Percentiles rank a stretch among this genome's conserved stretches.
Evolutionary conservation across 345 rosid species (phyloP).

Genomic region (Salix caprea): DNA sequence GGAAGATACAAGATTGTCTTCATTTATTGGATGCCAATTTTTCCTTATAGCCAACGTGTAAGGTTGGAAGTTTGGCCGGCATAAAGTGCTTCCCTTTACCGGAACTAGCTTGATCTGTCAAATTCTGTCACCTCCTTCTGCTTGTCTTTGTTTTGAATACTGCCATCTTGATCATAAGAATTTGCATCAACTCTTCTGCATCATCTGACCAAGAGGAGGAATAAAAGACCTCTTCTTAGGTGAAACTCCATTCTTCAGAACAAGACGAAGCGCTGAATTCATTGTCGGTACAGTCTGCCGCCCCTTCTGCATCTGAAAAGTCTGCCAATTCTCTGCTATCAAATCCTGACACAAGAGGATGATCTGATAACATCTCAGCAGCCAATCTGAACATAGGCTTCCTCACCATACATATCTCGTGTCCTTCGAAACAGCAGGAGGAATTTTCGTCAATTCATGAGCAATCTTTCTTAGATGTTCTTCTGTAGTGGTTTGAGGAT

Average conservation of each 20-base stretch:
- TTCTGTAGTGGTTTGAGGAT: conserved; percentile 26
- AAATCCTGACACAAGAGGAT: conserved; percentile 49
- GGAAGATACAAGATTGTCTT: no score
- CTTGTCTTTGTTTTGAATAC: no score
- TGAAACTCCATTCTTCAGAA: neutral
- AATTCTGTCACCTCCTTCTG: no score
- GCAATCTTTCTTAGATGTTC: conserved; percentile 56
- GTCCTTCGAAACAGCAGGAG: conserved; percentile 47
- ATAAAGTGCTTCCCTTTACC: no score
- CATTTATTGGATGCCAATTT: no score
- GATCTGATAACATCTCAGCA: conserved; percentile 63
- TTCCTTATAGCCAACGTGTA: no score
- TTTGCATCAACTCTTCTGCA: neutral
- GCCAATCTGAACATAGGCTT: conserved; percentile 57
- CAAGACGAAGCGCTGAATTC: neutral
- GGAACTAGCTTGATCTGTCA: no score
- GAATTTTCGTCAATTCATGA: conserved; percentile 49
- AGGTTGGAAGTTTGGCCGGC: no score
- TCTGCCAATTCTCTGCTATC: neutral
- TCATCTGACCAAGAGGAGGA: neutral
- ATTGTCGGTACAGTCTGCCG: neutral
- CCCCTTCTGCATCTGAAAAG: neutral
- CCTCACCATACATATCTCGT: conserved; percentile 53
- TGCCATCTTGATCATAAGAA: no score
- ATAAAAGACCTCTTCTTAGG: neutral